phyloP scores from a whole-genome alignment of 495 filamentous ascomycete genomes.

The Penicillium flavigenum region DNA sequence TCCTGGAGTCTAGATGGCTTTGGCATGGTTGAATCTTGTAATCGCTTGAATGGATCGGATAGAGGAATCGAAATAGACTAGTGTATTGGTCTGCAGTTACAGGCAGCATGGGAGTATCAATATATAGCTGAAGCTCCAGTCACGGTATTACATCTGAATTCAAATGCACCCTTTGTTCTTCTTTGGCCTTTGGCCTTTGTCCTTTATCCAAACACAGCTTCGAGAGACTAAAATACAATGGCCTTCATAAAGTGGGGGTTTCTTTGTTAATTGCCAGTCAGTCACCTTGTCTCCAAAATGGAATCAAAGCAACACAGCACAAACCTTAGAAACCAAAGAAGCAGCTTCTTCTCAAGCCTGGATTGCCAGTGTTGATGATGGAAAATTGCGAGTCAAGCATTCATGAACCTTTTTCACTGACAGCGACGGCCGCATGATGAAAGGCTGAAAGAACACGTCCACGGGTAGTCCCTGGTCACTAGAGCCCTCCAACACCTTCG shows the following conservation, averaged over 20 bases:
- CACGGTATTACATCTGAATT: background rate
- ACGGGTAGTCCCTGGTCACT: background rate
- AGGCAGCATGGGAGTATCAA: too few relatives aligned
- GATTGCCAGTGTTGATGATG: background rate
- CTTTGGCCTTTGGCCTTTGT: background rate
- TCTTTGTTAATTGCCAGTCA: background rate
- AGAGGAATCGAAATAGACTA: background rate
- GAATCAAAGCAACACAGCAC: background rate
- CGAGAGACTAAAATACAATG: background rate
- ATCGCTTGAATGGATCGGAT: background rate
- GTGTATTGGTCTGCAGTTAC: background rate
- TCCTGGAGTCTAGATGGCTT: background rate
- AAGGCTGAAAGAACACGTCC: background rate
- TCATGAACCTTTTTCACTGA: background rate
- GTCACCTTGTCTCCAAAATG: too few relatives aligned
- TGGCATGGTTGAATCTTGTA: background rate
- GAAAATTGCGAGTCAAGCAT: background rate
- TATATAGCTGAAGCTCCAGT: background rate
- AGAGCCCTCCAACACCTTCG: constrained; percentile 13
- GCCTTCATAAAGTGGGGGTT: background rate
- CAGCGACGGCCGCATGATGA: background rate
- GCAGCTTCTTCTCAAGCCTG: background rate
- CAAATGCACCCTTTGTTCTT: background rate
- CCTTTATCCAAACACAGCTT: background rate
- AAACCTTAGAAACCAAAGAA: background rate